Percentiles rank a stretch among this genome's conserved stretches.
These are phyloP conservation scores for Penicillium cosmopolitanum DNA, from an alignment of 495 filamentous ascomycete species.

Conservation along the genomic window DNA sequence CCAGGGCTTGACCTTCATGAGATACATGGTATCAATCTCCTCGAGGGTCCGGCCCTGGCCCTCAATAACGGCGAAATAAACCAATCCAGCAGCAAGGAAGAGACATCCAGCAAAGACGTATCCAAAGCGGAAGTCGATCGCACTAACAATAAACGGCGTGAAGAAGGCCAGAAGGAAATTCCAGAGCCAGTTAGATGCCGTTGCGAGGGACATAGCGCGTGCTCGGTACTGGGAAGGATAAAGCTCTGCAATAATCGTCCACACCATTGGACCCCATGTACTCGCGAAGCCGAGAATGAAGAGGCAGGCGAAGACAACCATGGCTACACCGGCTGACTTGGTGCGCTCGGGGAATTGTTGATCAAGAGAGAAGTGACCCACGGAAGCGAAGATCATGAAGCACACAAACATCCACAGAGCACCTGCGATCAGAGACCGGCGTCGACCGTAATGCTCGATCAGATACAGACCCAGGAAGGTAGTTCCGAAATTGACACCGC, in stretches of 20 bases:
- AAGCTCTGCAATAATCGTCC: slow-evolving; percentile 78
- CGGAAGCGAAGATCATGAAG: slow-evolving; percentile 72
- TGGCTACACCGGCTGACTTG: slow-evolving; percentile 63
- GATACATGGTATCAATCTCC: slow-evolving; percentile 84
- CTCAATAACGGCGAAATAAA: slow-evolving; percentile 77
- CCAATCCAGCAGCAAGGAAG: slow-evolving; percentile 59
- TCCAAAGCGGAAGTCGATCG: slow-evolving; percentile 73
- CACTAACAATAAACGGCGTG: slow-evolving; percentile 71
- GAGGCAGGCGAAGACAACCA: slow-evolving; percentile 73
- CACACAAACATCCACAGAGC: slow-evolving; percentile 71
- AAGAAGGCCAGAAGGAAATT: slow-evolving; percentile 85
- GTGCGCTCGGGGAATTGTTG: slow-evolving; percentile 50
- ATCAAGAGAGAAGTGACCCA: slow-evolving; percentile 63
- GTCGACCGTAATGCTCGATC: slow-evolving; percentile 70
- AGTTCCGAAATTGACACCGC: slow-evolving; percentile 69
- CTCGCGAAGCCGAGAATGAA: slow-evolving; percentile 61
- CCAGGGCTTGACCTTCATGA: slow-evolving; percentile 66
- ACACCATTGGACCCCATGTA: slow-evolving; percentile 85
- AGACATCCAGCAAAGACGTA: slow-evolving; percentile 79
- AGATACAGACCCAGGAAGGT: slow-evolving; percentile 73
- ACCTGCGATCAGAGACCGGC: slow-evolving; percentile 66
- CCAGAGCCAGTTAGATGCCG: slow-evolving; percentile 84
- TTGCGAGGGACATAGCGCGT: slow-evolving; percentile 73
- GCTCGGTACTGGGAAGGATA: slow-evolving; percentile 78
- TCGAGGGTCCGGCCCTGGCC: slow-evolving; percentile 68